Evolutionary conservation across 257 asterid species (phyloP), one percentile per base, ranked within the genome.

Genomic region (Forsythia viridissima): DNA sequence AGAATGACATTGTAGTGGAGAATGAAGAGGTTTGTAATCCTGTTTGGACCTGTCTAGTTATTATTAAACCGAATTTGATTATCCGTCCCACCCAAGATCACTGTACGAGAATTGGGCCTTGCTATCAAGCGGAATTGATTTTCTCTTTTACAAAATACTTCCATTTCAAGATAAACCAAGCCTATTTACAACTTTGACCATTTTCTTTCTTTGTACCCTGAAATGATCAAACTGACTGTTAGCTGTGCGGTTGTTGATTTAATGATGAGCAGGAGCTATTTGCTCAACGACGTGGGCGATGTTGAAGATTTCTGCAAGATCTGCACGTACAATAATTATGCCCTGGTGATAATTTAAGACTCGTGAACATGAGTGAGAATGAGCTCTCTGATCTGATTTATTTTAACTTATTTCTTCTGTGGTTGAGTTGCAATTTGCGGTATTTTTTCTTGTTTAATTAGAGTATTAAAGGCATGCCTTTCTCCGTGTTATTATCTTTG

Each of bases 121-220:
- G 59, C 59, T 7, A 51, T 11, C 59, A 51, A 15, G 59, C 15
- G 3, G 59, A 51, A 51, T 10, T 10, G 51, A 51, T 73, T 24
- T 39, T 77, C 30, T 61, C 75, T 68, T 44, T 74, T 5, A 75
- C 72, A 76, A 79, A 75, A 51, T 16, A 15, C 20, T 52, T 4
- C 63, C 63, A 5, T 52, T 52, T 52, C 63, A 52, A 52, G n/a
- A 7, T 52, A 52, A 52, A 16, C 24, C 63, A 52, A 18, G 63
- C 24, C 24, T 7, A 0, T 8, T 13, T 5, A 52, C 21, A 52
- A 52, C 24, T 52, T 52, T 18, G 2, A 10, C 63, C 63, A 52
- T 52, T 16, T 52, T 9, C 13, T 9, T 52, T 16, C 21, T 18
- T 52, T 5, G 63, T 52, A 18, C 63, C 18, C 18, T 7, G 61